These are phyloP conservation scores for Backusella sp. DNA, from an alignment of 192 early-diverging fungal genomes.

Conservation along the genomic window DNA sequence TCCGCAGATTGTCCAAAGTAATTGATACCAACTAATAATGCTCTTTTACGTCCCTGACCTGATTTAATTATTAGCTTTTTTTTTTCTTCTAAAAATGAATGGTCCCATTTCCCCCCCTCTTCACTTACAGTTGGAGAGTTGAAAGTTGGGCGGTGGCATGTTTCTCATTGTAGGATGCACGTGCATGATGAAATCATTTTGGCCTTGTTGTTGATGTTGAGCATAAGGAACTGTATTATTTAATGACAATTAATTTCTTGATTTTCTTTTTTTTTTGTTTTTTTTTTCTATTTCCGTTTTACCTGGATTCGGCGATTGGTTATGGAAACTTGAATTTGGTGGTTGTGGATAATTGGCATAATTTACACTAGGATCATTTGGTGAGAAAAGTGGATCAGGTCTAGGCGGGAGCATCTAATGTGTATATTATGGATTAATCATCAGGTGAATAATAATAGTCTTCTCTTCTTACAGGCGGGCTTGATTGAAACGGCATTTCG, in stretches of 20 bases:
- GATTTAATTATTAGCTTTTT: not conserved
- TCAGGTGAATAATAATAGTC: not conserved
- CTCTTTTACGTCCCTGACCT: slow-evolving; percentile 65
- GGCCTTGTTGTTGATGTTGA: not conserved
- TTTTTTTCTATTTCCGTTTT: not conserved
- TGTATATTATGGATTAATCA: not conserved
- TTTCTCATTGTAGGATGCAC: slow-evolving; percentile 26
- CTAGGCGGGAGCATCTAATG: not conserved
- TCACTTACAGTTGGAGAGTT: slow-evolving; percentile 46
- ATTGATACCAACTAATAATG: slow-evolving; percentile 91
- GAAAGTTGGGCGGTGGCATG: slow-evolving; percentile 36
- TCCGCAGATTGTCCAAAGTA: slow-evolving; percentile 65
- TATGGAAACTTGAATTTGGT: slow-evolving; percentile 26
- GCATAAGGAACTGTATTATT: slow-evolving; percentile 7
- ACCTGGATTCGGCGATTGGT: slow-evolving; percentile 21
- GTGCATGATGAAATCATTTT: slow-evolving; percentile 22
- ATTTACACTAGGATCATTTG: slow-evolving; percentile 6
- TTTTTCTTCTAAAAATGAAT: not conserved
- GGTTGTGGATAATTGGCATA: slow-evolving; percentile 35
- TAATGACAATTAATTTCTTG: not conserved
- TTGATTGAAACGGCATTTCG: not conserved
- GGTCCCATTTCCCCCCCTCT: no score
- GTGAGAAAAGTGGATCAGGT: slow-evolving; percentile 25
- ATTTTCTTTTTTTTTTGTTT: no score
- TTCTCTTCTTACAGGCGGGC: not conserved